Base-by-base conservation (phyloP, 2,329 filamentous ascomycete species). In the Trichoderma sp. region DNA sequence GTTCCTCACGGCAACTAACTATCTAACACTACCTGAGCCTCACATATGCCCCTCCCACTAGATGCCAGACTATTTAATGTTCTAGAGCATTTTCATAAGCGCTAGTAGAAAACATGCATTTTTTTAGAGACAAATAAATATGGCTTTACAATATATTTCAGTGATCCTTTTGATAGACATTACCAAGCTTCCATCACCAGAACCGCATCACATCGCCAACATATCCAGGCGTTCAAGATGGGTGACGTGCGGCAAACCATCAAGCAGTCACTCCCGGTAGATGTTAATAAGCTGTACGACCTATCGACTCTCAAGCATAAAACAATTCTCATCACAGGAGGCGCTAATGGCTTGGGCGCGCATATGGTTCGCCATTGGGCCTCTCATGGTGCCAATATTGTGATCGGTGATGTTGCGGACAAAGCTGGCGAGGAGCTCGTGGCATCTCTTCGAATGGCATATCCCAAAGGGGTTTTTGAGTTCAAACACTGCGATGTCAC, bases 401-500 rank as follows among this genome's bases (percentile, higher is more conserved):
- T 91, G 74, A 83, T 92, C 50, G 90, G 89, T 55, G 91, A 93
- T 78, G 81, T 92, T 76, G 87, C 88, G 76, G 82, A 85, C 71
- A 74, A 79, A 20, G 83, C 82, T 11, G 90, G 90, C 28, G 84
- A 88, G 74, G 79, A 82, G 26, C 82, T 92, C 28, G 85, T 88
- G 9, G 85, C 86, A 13, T 82, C 86, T 32, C 80, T 91, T 50
- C 84, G 85, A 55, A 76, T 81, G 55, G 77, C 71, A 15, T 73
- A 81, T 62, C 78, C 77, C 76, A 72, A 82, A 79, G 36, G 81
- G 78, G 74, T 85, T 30, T 85, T 88, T 72, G 82, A 87, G 76
- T 91, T 88, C 77, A 81, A 89, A 66, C 83, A 86, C 75, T 91
- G 88, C 82, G 87, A 93, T 80, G 90, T 93, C 11, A 88, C 88